Evolutionary conservation across 1,284 basidiomycete genomes (phyloP).

Genomic region (Schizophyllum commune): DNA sequence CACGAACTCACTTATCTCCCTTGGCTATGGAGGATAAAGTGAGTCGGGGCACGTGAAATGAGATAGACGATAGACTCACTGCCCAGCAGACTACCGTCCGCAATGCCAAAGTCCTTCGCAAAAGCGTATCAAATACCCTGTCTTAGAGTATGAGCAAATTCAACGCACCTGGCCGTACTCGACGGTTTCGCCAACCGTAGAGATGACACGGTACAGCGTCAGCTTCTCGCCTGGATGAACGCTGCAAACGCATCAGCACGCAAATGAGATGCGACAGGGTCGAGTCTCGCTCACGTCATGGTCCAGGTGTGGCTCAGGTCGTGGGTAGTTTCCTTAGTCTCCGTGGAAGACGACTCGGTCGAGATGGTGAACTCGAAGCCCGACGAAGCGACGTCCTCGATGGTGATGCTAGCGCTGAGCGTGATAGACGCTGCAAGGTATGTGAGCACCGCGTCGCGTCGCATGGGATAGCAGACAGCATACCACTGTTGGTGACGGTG

Average conservation of each 20-base stretch:
- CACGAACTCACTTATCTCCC: not conserved
- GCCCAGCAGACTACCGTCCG: not conserved
- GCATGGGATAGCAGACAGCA: not conserved
- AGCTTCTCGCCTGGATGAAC: not conserved
- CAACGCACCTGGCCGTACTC: not conserved
- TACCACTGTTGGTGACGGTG: constrained; percentile 1
- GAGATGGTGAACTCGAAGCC: constrained; percentile 2
- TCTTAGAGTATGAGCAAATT: no score
- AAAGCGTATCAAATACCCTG: not conserved
- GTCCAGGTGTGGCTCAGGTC: not conserved
- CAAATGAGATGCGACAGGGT: not conserved
- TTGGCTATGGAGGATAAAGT: not conserved
- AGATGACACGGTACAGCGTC: not conserved
- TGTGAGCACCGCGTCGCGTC: no score
- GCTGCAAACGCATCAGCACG: not conserved
- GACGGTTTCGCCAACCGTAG: not conserved
- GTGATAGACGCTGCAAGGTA: not conserved
- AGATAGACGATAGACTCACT: not conserved
- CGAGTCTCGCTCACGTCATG: not conserved
- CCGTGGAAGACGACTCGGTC: not conserved
- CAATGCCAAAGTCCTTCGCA: not conserved
- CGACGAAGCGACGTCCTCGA: not conserved
- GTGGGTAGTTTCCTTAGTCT: not conserved
- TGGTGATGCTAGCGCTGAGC: constrained; percentile 1
- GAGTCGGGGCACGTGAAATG: not conserved